Base-by-base conservation (phyloP, 2,329 filamentous ascomycete species). In the Cytospora leucostoma region DNA sequence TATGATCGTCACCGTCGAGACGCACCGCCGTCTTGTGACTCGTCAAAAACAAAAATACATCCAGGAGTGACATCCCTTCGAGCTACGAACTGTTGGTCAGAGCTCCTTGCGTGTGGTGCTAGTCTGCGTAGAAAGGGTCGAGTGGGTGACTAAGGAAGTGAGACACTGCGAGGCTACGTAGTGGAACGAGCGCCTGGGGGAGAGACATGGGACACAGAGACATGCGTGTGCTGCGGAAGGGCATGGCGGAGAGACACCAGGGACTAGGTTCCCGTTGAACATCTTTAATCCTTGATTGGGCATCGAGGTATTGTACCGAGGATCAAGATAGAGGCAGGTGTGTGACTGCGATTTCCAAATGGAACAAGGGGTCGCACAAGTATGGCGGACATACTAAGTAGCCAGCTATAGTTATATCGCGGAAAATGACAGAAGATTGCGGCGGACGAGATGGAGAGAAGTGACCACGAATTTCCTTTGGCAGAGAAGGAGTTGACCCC, bases 81-180 rank as follows among this genome's bases (percentile, higher is more conserved):
- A 32, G 55, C 38, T 53, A 63, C 61, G 56, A 63, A 63, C 61
- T 19, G 56, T 66, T 74, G 71, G 72, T 62, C 72, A 70, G 65
- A 69, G 72, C 72, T 69, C 67, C 63, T 47, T 11, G 38, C 33
- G 37, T 37, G 38, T 21, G 33, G 35, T 7, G 66, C 19, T 56
- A 40, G 32, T 19, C 27, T 37, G 33, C 40, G 37, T 35, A 19
- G 32, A 5, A 72, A 67, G 71, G 70, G 72, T 27, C 37, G 58
- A 56, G 55, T 60, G 53, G 54, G 62, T 66, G 59, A 63, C 54
- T 59, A 67, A 35, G 49, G 37, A 44, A 61, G 44, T 60, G 34
- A 63, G 56, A 57, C 55, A 59, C 47, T 57, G 53, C 56, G 56
- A 44, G 37, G 37, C 63, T 53, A 38, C 51, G 55, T 61, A 27